phyloP scores from a whole-genome alignment of 129 eudicot species.

The Lactuca sativa region DNA sequence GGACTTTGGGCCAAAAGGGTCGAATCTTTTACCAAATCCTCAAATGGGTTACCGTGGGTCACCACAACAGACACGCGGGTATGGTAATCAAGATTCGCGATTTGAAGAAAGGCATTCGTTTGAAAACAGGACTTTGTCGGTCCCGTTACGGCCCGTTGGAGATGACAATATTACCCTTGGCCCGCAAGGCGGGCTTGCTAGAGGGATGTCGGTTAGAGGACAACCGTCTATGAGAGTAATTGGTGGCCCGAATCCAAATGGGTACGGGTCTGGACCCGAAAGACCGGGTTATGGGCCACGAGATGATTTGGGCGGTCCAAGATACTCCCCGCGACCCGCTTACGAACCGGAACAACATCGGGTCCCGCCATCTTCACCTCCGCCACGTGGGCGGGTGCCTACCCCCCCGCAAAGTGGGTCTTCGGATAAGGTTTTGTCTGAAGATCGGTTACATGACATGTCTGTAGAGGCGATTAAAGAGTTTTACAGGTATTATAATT shows the following conservation, averaged over 20 bases:
- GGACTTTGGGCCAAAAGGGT: slow-evolving; percentile 68
- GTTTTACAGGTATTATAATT: slow-evolving; percentile 65
- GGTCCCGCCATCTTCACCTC: slow-evolving; percentile 49
- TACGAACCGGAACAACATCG: slow-evolving; percentile 52
- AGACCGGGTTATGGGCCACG: slow-evolving; percentile 52
- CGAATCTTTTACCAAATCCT: slow-evolving; percentile 45
- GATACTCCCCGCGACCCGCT: slow-evolving; percentile 41
- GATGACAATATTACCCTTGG: slow-evolving; percentile 79
- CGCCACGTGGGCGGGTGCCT: slow-evolving; percentile 32
- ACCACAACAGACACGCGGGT: slow-evolving; percentile 66
- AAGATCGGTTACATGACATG: slow-evolving; percentile 67
- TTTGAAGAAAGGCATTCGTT: slow-evolving; percentile 58
- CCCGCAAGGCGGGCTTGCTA: slow-evolving; percentile 97
- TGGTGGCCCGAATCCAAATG: slow-evolving; percentile 56
- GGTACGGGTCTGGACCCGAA: slow-evolving; percentile 51
- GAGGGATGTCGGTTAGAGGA: slow-evolving; percentile 90
- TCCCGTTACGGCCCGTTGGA: slow-evolving; percentile 61
- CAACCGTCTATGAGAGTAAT: slow-evolving; percentile 54
- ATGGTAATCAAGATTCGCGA: slow-evolving; percentile 63
- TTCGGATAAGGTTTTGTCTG: slow-evolving; percentile 57
- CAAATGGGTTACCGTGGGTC: slow-evolving; percentile 62
- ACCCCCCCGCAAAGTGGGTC: slow-evolving; percentile 39
- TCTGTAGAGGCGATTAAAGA: slow-evolving; percentile 75
- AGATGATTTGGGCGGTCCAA: slow-evolving; percentile 52
- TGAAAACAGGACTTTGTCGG: slow-evolving; percentile 61